phyloP scores from a whole-genome alignment of 495 filamentous ascomycete species.

The Daldinia loculata region DNA sequence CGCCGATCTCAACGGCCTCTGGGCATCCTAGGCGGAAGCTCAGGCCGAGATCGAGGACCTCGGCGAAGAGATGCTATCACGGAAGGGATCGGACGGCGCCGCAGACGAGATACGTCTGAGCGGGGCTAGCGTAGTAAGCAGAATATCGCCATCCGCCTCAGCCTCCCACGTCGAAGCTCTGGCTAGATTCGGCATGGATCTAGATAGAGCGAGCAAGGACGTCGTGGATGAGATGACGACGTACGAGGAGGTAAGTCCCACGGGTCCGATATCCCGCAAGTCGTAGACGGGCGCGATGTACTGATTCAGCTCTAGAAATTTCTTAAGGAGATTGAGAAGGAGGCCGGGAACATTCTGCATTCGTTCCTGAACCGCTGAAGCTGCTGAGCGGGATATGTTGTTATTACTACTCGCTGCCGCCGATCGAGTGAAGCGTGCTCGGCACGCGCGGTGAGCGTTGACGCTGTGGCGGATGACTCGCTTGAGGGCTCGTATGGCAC shows the following conservation, averaged over 20 bases:
- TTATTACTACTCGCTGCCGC: neutral
- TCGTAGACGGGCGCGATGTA: conserved; percentile 35
- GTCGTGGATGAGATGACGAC: conserved; percentile 42
- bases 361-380: conserved; percentile 32
- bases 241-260: conserved; percentile 43
- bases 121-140: conserved; percentile 18
- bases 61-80: conserved; percentile 5
- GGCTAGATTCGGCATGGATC: conserved; percentile 22
- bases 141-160: conserved; percentile 28
- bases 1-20: conserved; percentile 33
- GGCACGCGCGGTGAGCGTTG: neutral
- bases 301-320: conserved; percentile 46
- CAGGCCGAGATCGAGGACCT: conserved; percentile 38
- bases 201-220: conserved; percentile 34
- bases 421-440: neutral
- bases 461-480: conserved; percentile 6
- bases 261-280: conserved; percentile 27
- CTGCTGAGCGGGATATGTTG: neutral
- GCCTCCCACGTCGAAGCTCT: conserved; percentile 16
- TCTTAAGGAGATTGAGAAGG: conserved; percentile 42
- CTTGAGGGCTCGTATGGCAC: conserved; percentile 18
- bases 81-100: conserved; percentile 16
- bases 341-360: conserved; percentile 39
- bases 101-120: neutral
- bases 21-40: conserved; percentile 27